A percentile compares a stretch with the other conserved stretches of the same genome.
Conservation (phyloP, 345 rosid genomes). For the Combretum micranthum region DNA sequence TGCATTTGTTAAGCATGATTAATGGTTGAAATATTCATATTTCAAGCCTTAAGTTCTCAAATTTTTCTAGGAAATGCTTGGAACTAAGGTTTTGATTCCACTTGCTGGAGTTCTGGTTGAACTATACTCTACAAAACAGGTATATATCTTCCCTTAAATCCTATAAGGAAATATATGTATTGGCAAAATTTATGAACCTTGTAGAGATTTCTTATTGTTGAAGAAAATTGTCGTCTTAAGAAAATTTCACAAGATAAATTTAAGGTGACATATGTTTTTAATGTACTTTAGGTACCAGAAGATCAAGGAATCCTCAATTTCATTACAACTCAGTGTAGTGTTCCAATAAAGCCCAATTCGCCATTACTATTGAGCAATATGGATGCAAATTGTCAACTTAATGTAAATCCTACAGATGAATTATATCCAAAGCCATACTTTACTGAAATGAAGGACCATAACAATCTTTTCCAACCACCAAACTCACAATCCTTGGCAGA, state of each 20-base stretch:
- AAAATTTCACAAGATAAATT: not conserved
- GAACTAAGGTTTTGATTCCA: constrained; percentile 83
- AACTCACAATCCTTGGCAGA: constrained; percentile 16
- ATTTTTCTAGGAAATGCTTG: constrained; percentile 47
- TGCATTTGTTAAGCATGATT: not conserved
- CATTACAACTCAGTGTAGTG: constrained; percentile 45
- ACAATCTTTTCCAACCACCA: constrained; percentile 22
- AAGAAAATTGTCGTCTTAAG: no score
- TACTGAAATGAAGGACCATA: constrained; percentile 17
- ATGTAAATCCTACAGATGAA: constrained; percentile 8
- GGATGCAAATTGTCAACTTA: constrained; percentile 15
- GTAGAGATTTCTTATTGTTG: no score
- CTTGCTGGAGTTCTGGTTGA: constrained; percentile 73
- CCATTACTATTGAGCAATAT: constrained; percentile 14
- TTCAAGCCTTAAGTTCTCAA: not conserved
- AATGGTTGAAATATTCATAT: not conserved
- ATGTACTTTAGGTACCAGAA: constrained; percentile 48
- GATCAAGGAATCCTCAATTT: constrained; percentile 62
- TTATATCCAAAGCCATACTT: constrained; percentile 23
- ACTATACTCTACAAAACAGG: constrained; percentile 71
- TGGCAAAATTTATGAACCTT: no score
- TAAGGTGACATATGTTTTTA: not conserved
- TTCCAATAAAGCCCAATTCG: constrained; percentile 38
- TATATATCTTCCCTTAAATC: constrained; percentile 13
- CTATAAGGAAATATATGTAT: no score